These are phyloP conservation scores for Microsporum audouinii DNA, from an alignment of 2,329 filamentous ascomycete genomes.

Conservation along the genomic window DNA sequence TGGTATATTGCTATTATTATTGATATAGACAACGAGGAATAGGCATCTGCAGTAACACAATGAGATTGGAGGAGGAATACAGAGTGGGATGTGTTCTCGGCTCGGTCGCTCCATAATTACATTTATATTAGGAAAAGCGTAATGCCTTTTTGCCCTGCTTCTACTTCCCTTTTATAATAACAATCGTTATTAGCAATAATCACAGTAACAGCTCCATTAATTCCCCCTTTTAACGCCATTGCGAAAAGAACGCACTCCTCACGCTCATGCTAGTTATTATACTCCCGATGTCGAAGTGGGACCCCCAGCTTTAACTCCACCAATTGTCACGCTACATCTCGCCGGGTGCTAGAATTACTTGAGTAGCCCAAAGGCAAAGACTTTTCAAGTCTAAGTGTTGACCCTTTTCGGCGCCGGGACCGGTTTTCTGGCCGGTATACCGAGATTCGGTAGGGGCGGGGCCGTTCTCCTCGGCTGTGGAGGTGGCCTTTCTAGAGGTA, in stretches of 20 bases:
- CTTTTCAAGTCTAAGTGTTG: not conserved
- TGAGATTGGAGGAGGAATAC: too few species aligned
- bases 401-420: constrained; percentile 7
- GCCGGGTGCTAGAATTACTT: not conserved
- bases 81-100: too few species aligned
- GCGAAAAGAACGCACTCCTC: not conserved
- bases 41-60: too few species aligned
- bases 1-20: too few species aligned
- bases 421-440: constrained; percentile 11
- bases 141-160: too few species aligned
- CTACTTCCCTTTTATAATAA: too few species aligned
- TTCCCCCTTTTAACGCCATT: not conserved
- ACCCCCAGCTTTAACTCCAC: not conserved
- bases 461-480: constrained; percentile 4
- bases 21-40: too few species aligned
- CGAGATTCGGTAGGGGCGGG: constrained; percentile 5
- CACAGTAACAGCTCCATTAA: not conserved
- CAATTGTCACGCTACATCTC: not conserved
- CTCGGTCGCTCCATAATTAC: too few species aligned
- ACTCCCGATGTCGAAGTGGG: not conserved
- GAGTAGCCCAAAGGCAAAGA: not conserved
- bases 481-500: not conserved
- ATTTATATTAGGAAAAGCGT: too few species aligned
- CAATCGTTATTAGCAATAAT: not conserved
- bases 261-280: not conserved